Evolutionary conservation across 495 filamentous ascomycete species (phyloP).

Genomic region (Annulohypoxylon maeteangense): DNA sequence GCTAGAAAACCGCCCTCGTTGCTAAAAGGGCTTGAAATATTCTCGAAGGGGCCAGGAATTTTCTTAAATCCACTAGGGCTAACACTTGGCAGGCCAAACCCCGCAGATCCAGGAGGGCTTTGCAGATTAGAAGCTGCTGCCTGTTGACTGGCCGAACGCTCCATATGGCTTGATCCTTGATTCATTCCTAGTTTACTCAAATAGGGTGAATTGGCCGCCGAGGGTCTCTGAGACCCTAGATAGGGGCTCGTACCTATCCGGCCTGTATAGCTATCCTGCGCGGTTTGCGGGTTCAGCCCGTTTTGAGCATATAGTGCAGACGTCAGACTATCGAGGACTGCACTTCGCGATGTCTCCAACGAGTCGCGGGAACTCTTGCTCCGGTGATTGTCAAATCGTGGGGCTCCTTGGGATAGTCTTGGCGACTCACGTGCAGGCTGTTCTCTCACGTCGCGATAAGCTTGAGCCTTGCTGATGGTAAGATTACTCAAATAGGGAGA

Average conservation of each 20-base stretch:
- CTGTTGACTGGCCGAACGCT: slow-evolving; percentile 32
- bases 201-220: slow-evolving; percentile 15
- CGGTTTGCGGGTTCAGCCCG: slow-evolving; percentile 21
- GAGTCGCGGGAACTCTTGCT: slow-evolving; percentile 25
- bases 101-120: slow-evolving; percentile 22
- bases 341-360: slow-evolving; percentile 38
- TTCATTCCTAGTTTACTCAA: slow-evolving; percentile 4
- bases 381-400: slow-evolving; percentile 15
- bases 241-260: slow-evolving; percentile 7
- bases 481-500: slow-evolving; percentile 42
- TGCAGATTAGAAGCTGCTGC: slow-evolving; percentile 2
- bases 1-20: slow-evolving; percentile 12
- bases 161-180: slow-evolving; percentile 23
- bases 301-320: slow-evolving; percentile 44
- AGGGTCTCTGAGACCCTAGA: slow-evolving; percentile 12
- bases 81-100: slow-evolving; percentile 10
- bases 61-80: slow-evolving; percentile 5
- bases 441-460: not conserved
- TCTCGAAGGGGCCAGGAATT: not conserved
- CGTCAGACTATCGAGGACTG: slow-evolving; percentile 41
- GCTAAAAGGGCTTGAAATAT: slow-evolving; percentile 20
- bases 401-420: not conserved
- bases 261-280: slow-evolving; percentile 10
- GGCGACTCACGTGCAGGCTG: slow-evolving; percentile 1
- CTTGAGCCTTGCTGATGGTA: slow-evolving; percentile 1